These are phyloP conservation scores for Endotrypanum monterogeii DNA, from an alignment of 208 protist genomes.

Conservation along the genomic window DNA sequence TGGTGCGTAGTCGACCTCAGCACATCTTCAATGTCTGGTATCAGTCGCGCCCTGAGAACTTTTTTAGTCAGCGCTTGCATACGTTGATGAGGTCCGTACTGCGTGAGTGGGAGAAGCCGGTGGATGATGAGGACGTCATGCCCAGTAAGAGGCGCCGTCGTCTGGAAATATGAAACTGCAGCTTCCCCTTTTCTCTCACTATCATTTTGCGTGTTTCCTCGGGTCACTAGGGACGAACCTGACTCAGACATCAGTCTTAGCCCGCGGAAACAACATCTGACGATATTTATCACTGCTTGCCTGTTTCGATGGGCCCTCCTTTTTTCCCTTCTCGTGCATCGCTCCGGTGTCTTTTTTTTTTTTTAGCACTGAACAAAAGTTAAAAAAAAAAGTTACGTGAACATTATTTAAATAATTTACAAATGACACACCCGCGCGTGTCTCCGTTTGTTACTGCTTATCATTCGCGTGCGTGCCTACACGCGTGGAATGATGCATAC, in stretches of 20 bases:
- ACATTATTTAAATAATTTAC: too few species aligned
- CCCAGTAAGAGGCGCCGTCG: conserved; percentile 32
- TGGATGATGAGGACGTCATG: conserved; percentile 28
- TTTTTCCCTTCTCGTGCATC: not conserved
- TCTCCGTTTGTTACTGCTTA: not conserved
- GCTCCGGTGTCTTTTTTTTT: not conserved
- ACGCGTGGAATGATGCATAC: not conserved
- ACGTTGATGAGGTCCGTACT: conserved; percentile 66
- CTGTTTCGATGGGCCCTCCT: not conserved
- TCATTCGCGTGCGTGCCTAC: not conserved
- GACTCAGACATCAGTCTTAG: not conserved
- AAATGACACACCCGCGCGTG: not conserved
- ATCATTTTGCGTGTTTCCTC: not conserved
- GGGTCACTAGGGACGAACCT: not conserved
- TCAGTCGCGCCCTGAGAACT: conserved; percentile 59
- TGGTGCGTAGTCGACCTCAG: conserved; percentile 61
- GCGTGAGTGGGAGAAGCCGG: conserved; percentile 69
- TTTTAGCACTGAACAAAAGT: too few species aligned
- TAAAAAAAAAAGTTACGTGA: too few species aligned
- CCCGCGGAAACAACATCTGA: not conserved
- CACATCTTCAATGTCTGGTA: conserved; percentile 86
- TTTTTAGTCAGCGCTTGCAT: conserved; percentile 62
- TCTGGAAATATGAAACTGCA: conserved; percentile 12
- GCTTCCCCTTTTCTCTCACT: not conserved
- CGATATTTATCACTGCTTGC: not conserved